Evolutionary conservation across 2,329 filamentous ascomycete species (phyloP).

Genomic region (Pochonia chlamydosporia): DNA sequence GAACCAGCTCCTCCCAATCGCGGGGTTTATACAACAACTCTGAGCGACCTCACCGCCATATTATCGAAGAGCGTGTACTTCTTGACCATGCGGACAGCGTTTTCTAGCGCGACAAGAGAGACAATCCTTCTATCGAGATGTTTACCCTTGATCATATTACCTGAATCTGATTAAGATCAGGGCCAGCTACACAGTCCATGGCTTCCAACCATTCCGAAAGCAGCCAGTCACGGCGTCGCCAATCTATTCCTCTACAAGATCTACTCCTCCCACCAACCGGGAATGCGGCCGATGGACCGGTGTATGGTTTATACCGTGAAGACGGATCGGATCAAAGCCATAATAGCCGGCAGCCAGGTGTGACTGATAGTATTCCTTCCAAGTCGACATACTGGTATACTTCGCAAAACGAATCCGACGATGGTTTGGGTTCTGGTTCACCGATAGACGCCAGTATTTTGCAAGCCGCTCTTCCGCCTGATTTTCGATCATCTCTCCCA

Average conservation of each 20-base stretch:
- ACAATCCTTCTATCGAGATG: slow-evolving; percentile 7
- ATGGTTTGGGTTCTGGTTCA: slow-evolving; percentile 34
- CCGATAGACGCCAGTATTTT: slow-evolving; percentile 48
- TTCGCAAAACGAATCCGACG: slow-evolving; percentile 33
- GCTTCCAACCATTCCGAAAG: slow-evolving; percentile 21
- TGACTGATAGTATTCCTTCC: slow-evolving; percentile 16
- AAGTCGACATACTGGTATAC: slow-evolving; percentile 49
- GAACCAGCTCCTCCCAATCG: not conserved
- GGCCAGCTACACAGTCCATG: slow-evolving; percentile 16
- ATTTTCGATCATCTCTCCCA: slow-evolving; percentile 30
- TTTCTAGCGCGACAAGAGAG: not conserved
- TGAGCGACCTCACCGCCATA: not conserved
- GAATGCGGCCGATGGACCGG: not conserved
- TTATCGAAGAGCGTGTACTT: not conserved
- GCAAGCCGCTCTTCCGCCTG: slow-evolving; percentile 50
- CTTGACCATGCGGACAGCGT: not conserved
- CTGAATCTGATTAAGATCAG: not conserved
- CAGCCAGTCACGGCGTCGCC: slow-evolving; percentile 19
- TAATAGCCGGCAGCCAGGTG: slow-evolving; percentile 7
- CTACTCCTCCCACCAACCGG: slow-evolving; percentile 29
- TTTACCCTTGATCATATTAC: not conserved
- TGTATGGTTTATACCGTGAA: not conserved
- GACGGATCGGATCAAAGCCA: slow-evolving; percentile 2
- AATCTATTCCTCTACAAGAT: slow-evolving; percentile 67
- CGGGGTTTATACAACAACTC: too few species aligned